phyloP scores from a whole-genome alignment of 345 rosid species.

The Psidium friedrichsthalianum region DNA sequence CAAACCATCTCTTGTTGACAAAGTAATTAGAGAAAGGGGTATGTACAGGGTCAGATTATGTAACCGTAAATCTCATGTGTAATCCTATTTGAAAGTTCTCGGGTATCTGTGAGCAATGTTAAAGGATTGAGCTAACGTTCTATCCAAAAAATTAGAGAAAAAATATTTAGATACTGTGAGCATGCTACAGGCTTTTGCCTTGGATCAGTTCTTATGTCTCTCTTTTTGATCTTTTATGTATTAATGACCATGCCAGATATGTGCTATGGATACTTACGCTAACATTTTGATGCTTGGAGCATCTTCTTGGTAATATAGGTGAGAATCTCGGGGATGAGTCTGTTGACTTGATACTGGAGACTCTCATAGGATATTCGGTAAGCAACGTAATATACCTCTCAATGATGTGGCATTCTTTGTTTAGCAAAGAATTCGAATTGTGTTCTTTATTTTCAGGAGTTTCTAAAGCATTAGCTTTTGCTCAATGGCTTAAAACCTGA shows the following conservation, averaged over 20 bases:
- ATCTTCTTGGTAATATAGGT: slow-evolving; percentile 22
- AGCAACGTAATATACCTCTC: slow-evolving; percentile 5
- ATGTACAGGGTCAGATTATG: neutral
- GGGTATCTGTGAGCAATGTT: neutral
- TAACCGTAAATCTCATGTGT: neutral
- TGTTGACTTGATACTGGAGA: slow-evolving; percentile 59
- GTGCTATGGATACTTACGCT: neutral
- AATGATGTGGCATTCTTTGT: neutral
- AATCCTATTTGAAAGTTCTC: neutral
- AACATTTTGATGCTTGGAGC: neutral
- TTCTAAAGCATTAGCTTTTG: neutral
- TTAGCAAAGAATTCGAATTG: neutral
- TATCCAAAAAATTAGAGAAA: neutral
- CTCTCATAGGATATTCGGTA: slow-evolving; percentile 43
- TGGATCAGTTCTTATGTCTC: neutral
- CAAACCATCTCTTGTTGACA: slow-evolving; percentile 49
- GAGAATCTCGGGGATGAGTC: slow-evolving; percentile 66
- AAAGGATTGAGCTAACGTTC: neutral
- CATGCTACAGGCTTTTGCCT: neutral
- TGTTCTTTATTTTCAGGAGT: neutral
- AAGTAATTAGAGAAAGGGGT: slow-evolving; percentile 76
- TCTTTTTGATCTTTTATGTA: neutral
- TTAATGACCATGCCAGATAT: neutral
- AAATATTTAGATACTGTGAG: neutral
- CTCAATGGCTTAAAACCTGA: neutral